A percentile compares a stretch with the other conserved stretches of the same genome.
phyloP scores from a whole-genome alignment of 192 early-diverging fungal species.

The Paraglomus occultum region DNA sequence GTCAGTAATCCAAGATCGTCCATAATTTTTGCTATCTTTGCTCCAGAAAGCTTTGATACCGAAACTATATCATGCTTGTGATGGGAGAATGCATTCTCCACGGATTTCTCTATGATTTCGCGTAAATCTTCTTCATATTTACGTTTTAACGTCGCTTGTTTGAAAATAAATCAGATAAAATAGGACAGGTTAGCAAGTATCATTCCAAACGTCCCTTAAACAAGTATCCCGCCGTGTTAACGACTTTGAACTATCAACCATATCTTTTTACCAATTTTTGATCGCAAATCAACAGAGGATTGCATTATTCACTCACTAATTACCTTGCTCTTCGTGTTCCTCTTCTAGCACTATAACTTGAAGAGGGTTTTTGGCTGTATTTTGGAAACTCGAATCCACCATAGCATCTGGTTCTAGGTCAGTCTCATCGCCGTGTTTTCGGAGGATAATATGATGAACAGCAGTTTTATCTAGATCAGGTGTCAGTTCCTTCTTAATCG shows the following conservation, averaged over 20 bases:
- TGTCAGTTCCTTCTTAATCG: too few relatives aligned
- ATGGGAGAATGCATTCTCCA: neutral
- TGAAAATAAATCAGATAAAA: too few relatives aligned
- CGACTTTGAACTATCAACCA: too few relatives aligned
- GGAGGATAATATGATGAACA: too few relatives aligned
- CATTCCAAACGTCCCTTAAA: too few relatives aligned
- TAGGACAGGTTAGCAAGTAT: too few relatives aligned
- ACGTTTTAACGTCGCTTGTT: neutral
- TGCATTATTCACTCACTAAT: too few relatives aligned
- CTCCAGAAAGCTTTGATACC: slow-evolving; percentile 14
- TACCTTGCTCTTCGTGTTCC: too few relatives aligned
- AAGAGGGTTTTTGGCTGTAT: neutral
- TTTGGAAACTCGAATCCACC: neutral
- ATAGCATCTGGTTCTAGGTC: neutral
- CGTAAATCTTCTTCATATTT: slow-evolving; percentile 2
- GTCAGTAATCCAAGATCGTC: slow-evolving; percentile 4
- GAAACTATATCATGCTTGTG: neutral
- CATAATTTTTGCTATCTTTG: slow-evolving; percentile 10
- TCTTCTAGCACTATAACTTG: neutral
- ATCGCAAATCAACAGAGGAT: too few relatives aligned
- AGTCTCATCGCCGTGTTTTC: neutral
- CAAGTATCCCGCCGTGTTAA: too few relatives aligned
- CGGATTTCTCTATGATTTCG: neutral
- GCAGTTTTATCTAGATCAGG: too few relatives aligned
- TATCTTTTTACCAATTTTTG: too few relatives aligned